Evolutionary conservation across 805 yeast species (phyloP), one percentile per base, ranked within the genome.

Genomic region (Zygosaccharomyces lentus): DNA sequence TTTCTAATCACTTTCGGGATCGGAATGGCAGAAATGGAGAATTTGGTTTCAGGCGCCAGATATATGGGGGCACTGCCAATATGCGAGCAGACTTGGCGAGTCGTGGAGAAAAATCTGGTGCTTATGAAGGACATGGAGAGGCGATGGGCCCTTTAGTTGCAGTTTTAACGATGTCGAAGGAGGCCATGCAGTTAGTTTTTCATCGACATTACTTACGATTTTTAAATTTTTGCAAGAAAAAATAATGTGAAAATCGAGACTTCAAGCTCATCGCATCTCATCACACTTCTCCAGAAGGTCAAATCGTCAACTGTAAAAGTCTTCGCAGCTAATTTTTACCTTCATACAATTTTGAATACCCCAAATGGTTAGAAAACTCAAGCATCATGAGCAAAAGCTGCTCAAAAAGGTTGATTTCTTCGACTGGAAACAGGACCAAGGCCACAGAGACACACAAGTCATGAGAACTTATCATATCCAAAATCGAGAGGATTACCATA

Each of bases 401-500:
- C 78, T 93, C 59, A 89, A 86, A 73, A 93, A 93, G 68, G 98
- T 93, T 43, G 97, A 93, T 64, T 88, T 93, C 71, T 85, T 88
- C 42, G 95, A 93, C 66, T 93, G 98, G 97, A 93, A 93, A 66
- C 95, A 88, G 59, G 99, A 93, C 65, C 82, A 84, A 46, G 88
- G 91, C 25, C 99, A 93, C 66, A 74, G 99, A 56, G 99, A 91
- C 57, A 82, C 95, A n/a, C 91, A 87, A 66, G 96, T 93, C 27
- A 93, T 93, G 96, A 77, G 95, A 57, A 84, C 87, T 44, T 93
- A 90, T 67, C 96, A 91, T 64, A 77, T 93, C 37, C 96, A 89
- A 64, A 86, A 90, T 64, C 79, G 99, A 65, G 96, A 89, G 65
- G 99, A 93, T 65, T 93, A 93, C 65, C 95, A 86, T 65, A 87